These are phyloP conservation scores for Coelastrella sp. DNA, from an alignment of 139 green algal species.

Conservation along the genomic window DNA sequence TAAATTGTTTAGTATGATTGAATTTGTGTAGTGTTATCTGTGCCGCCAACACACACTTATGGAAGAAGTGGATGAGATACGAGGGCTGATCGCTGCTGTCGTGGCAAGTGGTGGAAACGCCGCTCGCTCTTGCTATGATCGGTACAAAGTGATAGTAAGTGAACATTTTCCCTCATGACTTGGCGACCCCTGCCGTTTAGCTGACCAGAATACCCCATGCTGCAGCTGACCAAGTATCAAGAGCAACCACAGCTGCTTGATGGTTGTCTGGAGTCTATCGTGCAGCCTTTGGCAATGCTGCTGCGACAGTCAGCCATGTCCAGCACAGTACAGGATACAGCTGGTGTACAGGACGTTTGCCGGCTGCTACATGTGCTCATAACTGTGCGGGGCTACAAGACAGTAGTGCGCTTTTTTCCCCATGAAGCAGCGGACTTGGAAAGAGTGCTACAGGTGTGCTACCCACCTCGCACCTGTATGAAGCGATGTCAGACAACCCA, in stretches of 20 bases:
- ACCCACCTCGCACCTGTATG: too few species aligned
- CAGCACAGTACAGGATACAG: constrained; percentile 36
- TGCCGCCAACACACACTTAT: background rate
- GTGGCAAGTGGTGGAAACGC: constrained; percentile 44
- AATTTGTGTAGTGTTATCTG: background rate
- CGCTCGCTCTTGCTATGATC: constrained; percentile 46
- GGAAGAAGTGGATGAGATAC: constrained; percentile 63
- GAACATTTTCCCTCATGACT: background rate
- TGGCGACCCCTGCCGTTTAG: background rate
- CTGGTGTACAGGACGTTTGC: constrained; percentile 55
- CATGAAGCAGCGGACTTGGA: constrained; percentile 87
- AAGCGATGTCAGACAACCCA: too few species aligned
- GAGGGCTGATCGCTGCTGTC: constrained; percentile 53
- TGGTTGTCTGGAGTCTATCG: constrained; percentile 83
- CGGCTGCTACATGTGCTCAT: constrained; percentile 85
- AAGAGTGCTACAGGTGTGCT: constrained; percentile 72
- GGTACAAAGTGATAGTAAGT: constrained; percentile 72
- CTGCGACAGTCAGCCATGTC: constrained; percentile 66
- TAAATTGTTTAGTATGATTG: too few species aligned
- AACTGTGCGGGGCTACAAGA: constrained; percentile 89
- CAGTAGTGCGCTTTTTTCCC: constrained; percentile 92
- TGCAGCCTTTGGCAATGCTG: constrained; percentile 77
- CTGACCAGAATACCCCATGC: background rate
- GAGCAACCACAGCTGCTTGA: constrained; percentile 97
- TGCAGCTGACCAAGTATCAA: constrained; percentile 93